Conservation (phyloP, 371 early-diverging fungal species). For the Parasitella parasitica region DNA sequence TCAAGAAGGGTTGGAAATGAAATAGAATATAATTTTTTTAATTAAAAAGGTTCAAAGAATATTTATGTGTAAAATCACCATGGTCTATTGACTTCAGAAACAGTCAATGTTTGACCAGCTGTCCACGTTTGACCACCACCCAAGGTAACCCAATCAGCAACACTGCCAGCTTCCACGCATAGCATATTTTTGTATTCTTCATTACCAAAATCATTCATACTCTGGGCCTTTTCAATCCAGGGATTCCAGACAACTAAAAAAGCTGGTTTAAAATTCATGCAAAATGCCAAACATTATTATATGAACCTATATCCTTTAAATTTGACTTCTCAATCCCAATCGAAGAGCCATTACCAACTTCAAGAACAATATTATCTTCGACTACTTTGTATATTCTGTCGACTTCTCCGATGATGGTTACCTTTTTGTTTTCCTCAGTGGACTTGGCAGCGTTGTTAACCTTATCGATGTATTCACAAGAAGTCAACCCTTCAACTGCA, state of each 20-base stretch:
- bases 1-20: neutral
- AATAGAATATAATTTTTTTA: neutral
- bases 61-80: neutral
- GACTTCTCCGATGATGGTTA: conserved; percentile 66
- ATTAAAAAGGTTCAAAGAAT: neutral
- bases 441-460: conserved; percentile 42
- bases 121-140: conserved; percentile 67
- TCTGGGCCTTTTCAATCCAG: conserved; percentile 87
- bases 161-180: conserved; percentile 89
- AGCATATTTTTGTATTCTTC: conserved; percentile 82
- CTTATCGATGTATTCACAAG: conserved; percentile 73
- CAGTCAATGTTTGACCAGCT: conserved; percentile 73
- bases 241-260: conserved; percentile 97
- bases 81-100: neutral
- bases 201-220: conserved; percentile 89
- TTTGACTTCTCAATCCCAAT: conserved; percentile 55
- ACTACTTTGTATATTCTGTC: conserved; percentile 77
- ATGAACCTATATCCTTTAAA: conserved; percentile 74
- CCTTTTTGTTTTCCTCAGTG: conserved; percentile 40
- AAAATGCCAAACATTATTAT: neutral
- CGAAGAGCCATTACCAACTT: conserved; percentile 41
- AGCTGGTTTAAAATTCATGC: neutral
- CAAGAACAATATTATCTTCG: conserved; percentile 52
- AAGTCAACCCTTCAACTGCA: conserved; percentile 62
- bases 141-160: conserved; percentile 71